phyloP scores from a whole-genome alignment of 306 rosid species.

The Quercus wislizeni region DNA sequence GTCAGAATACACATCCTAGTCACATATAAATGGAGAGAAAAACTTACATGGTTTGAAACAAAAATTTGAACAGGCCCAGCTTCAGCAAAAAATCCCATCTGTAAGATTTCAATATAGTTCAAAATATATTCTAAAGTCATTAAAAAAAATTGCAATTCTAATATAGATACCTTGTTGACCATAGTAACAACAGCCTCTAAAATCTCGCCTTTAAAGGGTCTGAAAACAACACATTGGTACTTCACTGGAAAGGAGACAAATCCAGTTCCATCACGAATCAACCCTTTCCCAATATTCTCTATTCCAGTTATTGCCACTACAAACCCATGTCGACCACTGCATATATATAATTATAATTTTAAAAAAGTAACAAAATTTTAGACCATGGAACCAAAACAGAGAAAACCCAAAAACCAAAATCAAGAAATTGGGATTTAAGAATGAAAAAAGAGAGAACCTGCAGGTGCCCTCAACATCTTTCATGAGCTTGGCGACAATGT shows the following conservation, averaged over 20 bases:
- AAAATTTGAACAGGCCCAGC: conserved; percentile 99
- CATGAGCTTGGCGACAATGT: conserved; percentile 87
- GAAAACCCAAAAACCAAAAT: too few species aligned
- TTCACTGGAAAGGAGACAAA: conserved; percentile 92
- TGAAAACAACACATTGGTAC: conserved; percentile 94
- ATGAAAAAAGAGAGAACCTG: conserved; percentile 39
- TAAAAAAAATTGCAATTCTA: background rate
- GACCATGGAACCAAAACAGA: background rate
- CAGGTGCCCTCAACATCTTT: conserved; percentile 98
- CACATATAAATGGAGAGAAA: background rate
- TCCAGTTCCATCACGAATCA: conserved; percentile 95
- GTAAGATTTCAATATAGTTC: conserved; percentile 21
- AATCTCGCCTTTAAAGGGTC: conserved; percentile 97
- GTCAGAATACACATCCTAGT: too few species aligned
- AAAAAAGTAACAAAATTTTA: too few species aligned
- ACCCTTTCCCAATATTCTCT: conserved; percentile 78
- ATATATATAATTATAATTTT: background rate
- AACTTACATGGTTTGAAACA: conserved; percentile 90
- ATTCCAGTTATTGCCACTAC: conserved; percentile 96
- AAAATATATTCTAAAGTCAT: background rate
- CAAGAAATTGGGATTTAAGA: background rate
- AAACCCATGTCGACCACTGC: conserved; percentile 94
- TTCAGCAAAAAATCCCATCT: conserved; percentile 98
- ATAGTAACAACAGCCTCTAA: conserved; percentile 93
- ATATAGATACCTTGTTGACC: conserved; percentile 80